Conservation (phyloP, 306 rosid species). For the Medicago arabica region DNA sequence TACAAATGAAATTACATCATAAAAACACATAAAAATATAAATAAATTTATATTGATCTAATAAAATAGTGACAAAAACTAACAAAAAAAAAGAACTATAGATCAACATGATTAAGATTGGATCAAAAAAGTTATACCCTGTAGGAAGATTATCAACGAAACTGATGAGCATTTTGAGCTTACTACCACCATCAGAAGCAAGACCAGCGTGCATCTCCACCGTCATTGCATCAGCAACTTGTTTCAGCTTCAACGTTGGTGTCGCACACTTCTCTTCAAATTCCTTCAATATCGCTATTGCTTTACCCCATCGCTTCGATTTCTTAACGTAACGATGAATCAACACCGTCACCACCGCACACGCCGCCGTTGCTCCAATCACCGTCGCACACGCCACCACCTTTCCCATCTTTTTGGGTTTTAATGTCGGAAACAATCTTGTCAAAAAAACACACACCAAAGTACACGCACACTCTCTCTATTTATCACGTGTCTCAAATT, state of each 20-base stretch:
- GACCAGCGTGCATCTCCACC: slow-evolving; percentile 94
- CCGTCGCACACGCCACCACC: slow-evolving; percentile 65
- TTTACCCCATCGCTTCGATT: slow-evolving; percentile 57
- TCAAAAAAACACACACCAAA: background rate
- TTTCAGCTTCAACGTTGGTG: slow-evolving; percentile 64
- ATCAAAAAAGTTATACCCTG: slow-evolving; percentile 61
- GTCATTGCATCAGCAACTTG: slow-evolving; percentile 85
- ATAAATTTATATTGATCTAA: background rate
- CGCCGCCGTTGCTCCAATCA: slow-evolving; percentile 48
- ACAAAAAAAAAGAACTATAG: background rate
- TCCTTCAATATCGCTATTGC: slow-evolving; percentile 66
- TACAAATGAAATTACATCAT: no score
- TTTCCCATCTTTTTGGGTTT: slow-evolving; percentile 36
- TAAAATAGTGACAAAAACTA: background rate
- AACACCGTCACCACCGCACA: slow-evolving; percentile 60
- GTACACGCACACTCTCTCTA: background rate
- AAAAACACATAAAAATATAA: background rate
- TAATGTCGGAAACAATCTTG: background rate
- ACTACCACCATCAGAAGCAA: slow-evolving; percentile 91
- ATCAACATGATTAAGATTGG: slow-evolving; percentile 10
- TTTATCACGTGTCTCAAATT: slow-evolving; percentile 28
- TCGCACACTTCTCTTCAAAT: slow-evolving; percentile 76
- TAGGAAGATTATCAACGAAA: slow-evolving; percentile 85
- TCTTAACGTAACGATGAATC: slow-evolving; percentile 61
- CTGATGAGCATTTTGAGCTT: slow-evolving; percentile 91